Evolutionary conservation across 2,329 filamentous ascomycete species (phyloP).

Genomic region (Dissoconium aciculare): DNA sequence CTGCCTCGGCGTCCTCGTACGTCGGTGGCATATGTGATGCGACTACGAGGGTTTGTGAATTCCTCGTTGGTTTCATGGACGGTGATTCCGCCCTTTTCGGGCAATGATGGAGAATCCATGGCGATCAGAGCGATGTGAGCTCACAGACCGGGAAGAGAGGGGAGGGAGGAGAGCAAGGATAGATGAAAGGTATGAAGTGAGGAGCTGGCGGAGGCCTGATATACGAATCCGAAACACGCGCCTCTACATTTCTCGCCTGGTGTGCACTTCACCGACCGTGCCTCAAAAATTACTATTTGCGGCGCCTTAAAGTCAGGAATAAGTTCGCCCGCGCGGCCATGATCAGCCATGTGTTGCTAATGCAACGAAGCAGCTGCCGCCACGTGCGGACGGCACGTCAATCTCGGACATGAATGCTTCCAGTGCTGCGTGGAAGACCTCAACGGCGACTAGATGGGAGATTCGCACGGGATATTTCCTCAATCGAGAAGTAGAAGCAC

Average conservation of each 20-base stretch:
- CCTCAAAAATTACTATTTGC: background rate
- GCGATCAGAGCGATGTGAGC: background rate
- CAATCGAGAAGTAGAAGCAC: too few relatives aligned
- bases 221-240: background rate
- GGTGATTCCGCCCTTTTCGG: slow-evolving; percentile 7
- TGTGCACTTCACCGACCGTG: background rate
- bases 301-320: too few relatives aligned
- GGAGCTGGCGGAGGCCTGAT: background rate
- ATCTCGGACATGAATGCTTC: too few relatives aligned
- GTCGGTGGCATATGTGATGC: slow-evolving; percentile 13
- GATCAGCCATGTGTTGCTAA: background rate
- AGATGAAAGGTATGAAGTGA: slow-evolving; percentile 1
- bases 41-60: slow-evolving; percentile 7
- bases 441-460: too few relatives aligned
- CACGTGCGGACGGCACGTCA: too few relatives aligned
- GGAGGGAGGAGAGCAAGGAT: background rate
- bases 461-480: too few relatives aligned
- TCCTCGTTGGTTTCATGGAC: slow-evolving; percentile 7
- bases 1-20: slow-evolving; percentile 7
- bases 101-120: slow-evolving; percentile 3
- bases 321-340: background rate
- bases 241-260: background rate
- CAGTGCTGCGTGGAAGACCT: too few relatives aligned
- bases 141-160: slow-evolving; percentile 1
- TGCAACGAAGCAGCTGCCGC: too few relatives aligned